Evolutionary conservation across 1,284 basidiomycete genomes (phyloP).

Genomic region (Heterobasidion irregulare): DNA sequence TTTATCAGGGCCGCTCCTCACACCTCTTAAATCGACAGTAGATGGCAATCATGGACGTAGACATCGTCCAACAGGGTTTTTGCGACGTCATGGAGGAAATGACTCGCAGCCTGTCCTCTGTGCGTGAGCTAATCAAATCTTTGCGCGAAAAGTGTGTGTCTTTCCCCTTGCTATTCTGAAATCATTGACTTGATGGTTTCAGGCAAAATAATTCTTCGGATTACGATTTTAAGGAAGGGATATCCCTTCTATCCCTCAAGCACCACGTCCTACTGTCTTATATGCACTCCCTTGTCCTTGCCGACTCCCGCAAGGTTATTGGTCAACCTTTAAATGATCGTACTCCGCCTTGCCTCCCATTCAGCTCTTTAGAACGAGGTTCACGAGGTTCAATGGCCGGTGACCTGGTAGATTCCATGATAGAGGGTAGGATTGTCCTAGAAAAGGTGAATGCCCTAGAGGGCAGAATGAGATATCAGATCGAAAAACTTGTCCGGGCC

Average conservation of each 20-base stretch:
- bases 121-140: slow-evolving; percentile 46
- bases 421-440: slow-evolving; percentile 68
- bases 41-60: slow-evolving; percentile 7
- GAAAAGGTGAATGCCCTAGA: slow-evolving; percentile 81
- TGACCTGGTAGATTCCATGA: slow-evolving; percentile 65
- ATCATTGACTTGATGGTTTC: slow-evolving; percentile 2
- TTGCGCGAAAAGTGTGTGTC: slow-evolving; percentile 41
- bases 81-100: slow-evolving; percentile 50
- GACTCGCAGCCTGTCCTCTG: slow-evolving; percentile 51
- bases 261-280: slow-evolving; percentile 84
- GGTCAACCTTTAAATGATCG: slow-evolving; percentile 53
- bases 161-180: neutral
- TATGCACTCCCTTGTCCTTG: slow-evolving; percentile 77
- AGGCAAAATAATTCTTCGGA: slow-evolving; percentile 29
- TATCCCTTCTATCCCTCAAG: slow-evolving; percentile 87
- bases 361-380: slow-evolving; percentile 43
- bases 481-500: slow-evolving; percentile 83
- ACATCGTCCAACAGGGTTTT: slow-evolving; percentile 20
- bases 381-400: slow-evolving; percentile 48
- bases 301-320: slow-evolving; percentile 61
- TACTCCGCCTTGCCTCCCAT: slow-evolving; percentile 39
- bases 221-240: slow-evolving; percentile 69
- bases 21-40: neutral
- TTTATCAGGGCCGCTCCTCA: neutral
- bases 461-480: slow-evolving; percentile 86